Evolutionary conservation across 306 rosid species (phyloP), one percentile per base, ranked within the genome.

Genomic region (Lathyrus oleraceus): DNA sequence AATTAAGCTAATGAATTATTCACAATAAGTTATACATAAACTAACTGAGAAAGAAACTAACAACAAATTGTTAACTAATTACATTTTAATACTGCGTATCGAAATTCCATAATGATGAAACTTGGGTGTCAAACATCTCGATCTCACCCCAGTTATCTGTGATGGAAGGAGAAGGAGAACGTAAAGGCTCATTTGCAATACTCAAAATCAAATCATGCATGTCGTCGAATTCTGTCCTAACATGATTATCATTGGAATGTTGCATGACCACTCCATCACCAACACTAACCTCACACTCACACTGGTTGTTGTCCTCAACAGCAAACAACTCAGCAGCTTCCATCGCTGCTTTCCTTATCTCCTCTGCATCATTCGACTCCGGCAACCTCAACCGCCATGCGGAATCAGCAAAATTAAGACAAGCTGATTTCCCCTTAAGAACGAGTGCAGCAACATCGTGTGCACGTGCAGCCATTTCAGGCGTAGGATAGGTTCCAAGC

Each of bases 391-490:
- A 21, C 8, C 85, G 79, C 91, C 89, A 84, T 0, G 72, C 86
- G 0, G 98, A 93, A 78, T 93, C 97, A 0, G 92, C 94, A 7
- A 93, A 93, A 43, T 93, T 93, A 15, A 93, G 89, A 30, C 98
- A 90, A 0, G 91, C 91, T 0, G 82, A 82, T 53, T 73, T 88
- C 0, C 92, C 97, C 0, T 87, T 54, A 2, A 90, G 75, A 0
- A 87, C 81, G 3, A 94, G 76, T 1, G 90, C 92, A 0, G 98
- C 97, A 23, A 94, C 92, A 36, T 94, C 98, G 12, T 94, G 96
- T 0, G 98, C 98, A 0, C 98, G 81, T 0, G 97, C 98, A 0
- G 97, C 97, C 94, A 90, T 94, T 69, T 94, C 92, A 0, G 97
- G 83, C 0, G 89, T 94, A 0, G 84, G 74, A 59, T 88, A 88